Evolutionary conservation across 2,329 filamentous ascomycete genomes (phyloP).

Genomic region (Colletotrichum karsti): DNA sequence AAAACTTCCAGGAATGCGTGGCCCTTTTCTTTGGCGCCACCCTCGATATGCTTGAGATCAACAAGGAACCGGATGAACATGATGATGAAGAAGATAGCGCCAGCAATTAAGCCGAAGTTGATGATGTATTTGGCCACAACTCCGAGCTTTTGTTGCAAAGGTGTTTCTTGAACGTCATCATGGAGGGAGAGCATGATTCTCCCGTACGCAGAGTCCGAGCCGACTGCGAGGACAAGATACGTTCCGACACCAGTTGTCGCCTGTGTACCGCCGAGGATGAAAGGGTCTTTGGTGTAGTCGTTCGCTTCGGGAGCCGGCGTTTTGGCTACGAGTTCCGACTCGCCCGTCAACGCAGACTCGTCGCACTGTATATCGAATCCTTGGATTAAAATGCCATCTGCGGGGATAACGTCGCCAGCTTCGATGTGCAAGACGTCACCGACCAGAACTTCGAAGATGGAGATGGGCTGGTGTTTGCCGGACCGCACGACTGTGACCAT

Average conservation of each 20-base stretch:
- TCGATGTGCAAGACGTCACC: slow-evolving; percentile 79
- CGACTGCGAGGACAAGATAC: slow-evolving; percentile 80
- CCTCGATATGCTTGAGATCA: slow-evolving; percentile 35
- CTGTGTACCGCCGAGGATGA: slow-evolving; percentile 84
- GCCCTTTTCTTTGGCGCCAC: slow-evolving; percentile 57
- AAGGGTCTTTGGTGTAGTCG: slow-evolving; percentile 79
- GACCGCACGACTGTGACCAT: slow-evolving; percentile 80
- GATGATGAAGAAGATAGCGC: slow-evolving; percentile 50
- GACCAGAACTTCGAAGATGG: slow-evolving; percentile 75
- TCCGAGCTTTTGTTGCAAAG: slow-evolving; percentile 81
- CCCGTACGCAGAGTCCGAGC: slow-evolving; percentile 78
- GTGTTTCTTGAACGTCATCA: slow-evolving; percentile 80
- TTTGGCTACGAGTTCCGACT: slow-evolving; percentile 78
- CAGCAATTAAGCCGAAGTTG: slow-evolving; percentile 48
- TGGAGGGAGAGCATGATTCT: slow-evolving; percentile 82
- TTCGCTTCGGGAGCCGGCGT: slow-evolving; percentile 69
- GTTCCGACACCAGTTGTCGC: slow-evolving; percentile 79
- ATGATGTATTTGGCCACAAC: slow-evolving; percentile 79
- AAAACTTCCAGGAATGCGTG: slow-evolving; percentile 66
- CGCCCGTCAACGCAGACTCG: slow-evolving; percentile 80
- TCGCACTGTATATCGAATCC: slow-evolving; percentile 70
- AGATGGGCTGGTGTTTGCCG: slow-evolving; percentile 74
- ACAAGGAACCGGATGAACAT: slow-evolving; percentile 50
- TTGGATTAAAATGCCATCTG: slow-evolving; percentile 75
- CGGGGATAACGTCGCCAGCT: slow-evolving; percentile 76